phyloP scores from a whole-genome alignment of 2,329 filamentous ascomycete genomes.

The Chaetomium sp. region DNA sequence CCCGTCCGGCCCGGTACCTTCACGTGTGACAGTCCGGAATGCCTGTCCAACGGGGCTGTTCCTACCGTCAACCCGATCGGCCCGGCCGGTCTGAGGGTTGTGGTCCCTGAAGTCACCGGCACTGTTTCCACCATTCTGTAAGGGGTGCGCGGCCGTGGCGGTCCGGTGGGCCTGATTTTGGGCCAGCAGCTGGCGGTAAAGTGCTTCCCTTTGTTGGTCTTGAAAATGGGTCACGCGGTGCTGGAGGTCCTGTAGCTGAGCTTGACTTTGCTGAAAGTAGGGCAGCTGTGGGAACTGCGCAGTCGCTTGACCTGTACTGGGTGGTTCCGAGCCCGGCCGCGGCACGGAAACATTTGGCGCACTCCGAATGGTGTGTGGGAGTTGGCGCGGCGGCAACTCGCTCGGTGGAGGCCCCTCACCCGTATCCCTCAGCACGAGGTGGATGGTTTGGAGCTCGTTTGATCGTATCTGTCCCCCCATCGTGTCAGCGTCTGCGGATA shows the following conservation, averaged over 20 bases:
- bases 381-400: constrained; percentile 11
- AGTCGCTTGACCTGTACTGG: background rate
- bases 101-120: background rate
- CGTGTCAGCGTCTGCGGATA: background rate
- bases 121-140: constrained; percentile 29
- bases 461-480: constrained; percentile 33
- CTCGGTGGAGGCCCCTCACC: constrained; percentile 26
- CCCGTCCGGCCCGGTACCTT: constrained; percentile 45
- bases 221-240: constrained; percentile 38
- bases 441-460: constrained; percentile 45
- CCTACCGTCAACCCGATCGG: constrained; percentile 23
- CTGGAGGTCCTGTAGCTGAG: constrained; percentile 15
- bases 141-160: constrained; percentile 33
- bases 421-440: constrained; percentile 44
- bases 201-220: constrained; percentile 37
- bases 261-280: background rate
- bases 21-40: constrained; percentile 39
- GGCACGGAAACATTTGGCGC: constrained; percentile 1
- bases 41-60: constrained; percentile 23
- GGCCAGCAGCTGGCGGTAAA: constrained; percentile 35
- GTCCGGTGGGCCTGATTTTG: constrained; percentile 40
- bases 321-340: constrained; percentile 8
- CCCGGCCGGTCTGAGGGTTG: constrained; percentile 20
- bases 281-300: constrained; percentile 5
- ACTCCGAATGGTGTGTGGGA: constrained; percentile 7